Conservation (phyloP, 2,329 filamentous ascomycete species). For the Ophiocordyceps robertsii region DNA sequence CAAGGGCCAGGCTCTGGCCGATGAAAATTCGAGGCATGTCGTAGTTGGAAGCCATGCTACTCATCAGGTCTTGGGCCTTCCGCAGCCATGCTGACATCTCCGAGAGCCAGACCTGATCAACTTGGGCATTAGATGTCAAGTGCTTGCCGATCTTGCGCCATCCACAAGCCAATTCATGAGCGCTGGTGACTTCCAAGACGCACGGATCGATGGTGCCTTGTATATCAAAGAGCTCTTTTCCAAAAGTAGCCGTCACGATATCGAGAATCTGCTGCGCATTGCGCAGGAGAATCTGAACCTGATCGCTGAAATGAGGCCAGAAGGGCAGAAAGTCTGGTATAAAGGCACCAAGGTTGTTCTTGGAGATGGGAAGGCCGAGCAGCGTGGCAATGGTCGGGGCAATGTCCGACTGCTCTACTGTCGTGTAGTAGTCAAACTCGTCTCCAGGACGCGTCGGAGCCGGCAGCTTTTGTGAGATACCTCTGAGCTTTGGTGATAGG, state of each 20-base stretch:
- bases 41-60: slow-evolving; percentile 86
- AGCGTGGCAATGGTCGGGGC: slow-evolving; percentile 79
- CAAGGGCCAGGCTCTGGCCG: slow-evolving; percentile 25
- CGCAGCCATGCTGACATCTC: slow-evolving; percentile 49
- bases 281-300: slow-evolving; percentile 53
- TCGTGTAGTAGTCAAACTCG: slow-evolving; percentile 73
- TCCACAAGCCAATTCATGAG: slow-evolving; percentile 52
- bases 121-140: slow-evolving; percentile 9
- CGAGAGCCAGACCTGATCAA: slow-evolving; percentile 26
- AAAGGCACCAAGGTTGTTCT: slow-evolving; percentile 81
- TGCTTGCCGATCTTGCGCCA: slow-evolving; percentile 35
- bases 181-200: slow-evolving; percentile 18
- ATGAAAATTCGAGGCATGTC: slow-evolving; percentile 49
- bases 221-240: slow-evolving; percentile 27
- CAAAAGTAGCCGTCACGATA: slow-evolving; percentile 64
- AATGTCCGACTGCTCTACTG: slow-evolving; percentile 88
- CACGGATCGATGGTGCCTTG: slow-evolving; percentile 21
- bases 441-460: slow-evolving; percentile 46
- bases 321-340: slow-evolving; percentile 67
- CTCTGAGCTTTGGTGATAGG: slow-evolving; percentile 67
- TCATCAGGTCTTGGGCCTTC: slow-evolving; percentile 66
- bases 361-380: slow-evolving; percentile 74
- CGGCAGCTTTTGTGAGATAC: slow-evolving; percentile 28
- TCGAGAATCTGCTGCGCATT: slow-evolving; percentile 73
- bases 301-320: slow-evolving; percentile 45